phyloP scores from a whole-genome alignment of 1,284 basidiomycete genomes.

The Sanghuangporus weigelae region DNA sequence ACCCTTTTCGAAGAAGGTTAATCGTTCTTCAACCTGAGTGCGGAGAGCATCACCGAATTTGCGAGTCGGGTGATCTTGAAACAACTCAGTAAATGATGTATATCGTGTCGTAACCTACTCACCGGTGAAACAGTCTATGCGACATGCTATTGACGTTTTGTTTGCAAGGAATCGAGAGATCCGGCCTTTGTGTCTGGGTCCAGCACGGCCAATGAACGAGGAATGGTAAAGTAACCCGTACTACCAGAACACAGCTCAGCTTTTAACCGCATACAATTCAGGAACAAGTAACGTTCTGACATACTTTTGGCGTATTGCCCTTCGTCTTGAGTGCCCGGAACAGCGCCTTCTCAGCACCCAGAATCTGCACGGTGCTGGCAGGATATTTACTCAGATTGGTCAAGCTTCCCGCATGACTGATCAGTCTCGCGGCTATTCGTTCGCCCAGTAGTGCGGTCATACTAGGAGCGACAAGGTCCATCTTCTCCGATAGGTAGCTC shows the following conservation, averaged over 20 bases:
- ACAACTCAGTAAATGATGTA: too few species aligned
- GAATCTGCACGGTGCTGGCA: constrained; percentile 95
- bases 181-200: constrained; percentile 94
- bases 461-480: constrained; percentile 97
- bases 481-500: constrained; percentile 92
- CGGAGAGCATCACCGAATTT: constrained; percentile 96
- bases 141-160: constrained; percentile 97
- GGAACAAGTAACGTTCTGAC: constrained; percentile 19
- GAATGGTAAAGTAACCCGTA: constrained; percentile 94
- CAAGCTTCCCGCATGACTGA: constrained; percentile 96
- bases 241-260: constrained; percentile 33
- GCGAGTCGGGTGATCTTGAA: constrained; percentile 75
- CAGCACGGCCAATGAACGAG: constrained; percentile 93
- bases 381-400: constrained; percentile 98
- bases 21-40: constrained; percentile 92
- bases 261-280: neutral
- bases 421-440: constrained; percentile 90
- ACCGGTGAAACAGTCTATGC: constrained; percentile 97
- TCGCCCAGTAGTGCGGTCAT: constrained; percentile 93
- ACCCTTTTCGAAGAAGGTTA: constrained; percentile 92
- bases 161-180: constrained; percentile 98
- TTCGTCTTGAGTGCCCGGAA: constrained; percentile 99
- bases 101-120: neutral
- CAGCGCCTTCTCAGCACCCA: constrained; percentile 97
- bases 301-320: constrained; percentile 95